Base-by-base conservation (phyloP, 495 filamentous ascomycete genomes). In the Aspergillus biplanus region DNA sequence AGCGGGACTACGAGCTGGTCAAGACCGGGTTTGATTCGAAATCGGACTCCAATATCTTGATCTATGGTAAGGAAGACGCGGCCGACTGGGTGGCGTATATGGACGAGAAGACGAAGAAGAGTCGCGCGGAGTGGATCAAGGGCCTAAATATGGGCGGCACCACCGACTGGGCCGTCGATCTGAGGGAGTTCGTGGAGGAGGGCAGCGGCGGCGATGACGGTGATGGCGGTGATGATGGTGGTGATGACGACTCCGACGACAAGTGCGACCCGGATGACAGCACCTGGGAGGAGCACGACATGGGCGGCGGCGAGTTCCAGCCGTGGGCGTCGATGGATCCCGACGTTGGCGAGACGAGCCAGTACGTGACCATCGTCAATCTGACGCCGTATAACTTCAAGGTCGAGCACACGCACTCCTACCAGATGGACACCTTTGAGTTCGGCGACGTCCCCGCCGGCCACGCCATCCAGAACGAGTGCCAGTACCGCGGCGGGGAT, bases 61-160 rank as follows among this genome's bases (percentile, higher is more conserved):
- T 80, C 6, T 82, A 77, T 55, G 63, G n/a, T n/a, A n/a, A n/a
- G n/a, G n/a, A n/a, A n/a, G n/a, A 77, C 55, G 47, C 67, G 11
- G 74, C 67, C 9, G 59, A 79, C 5, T 80, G 75, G 75, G 77
- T 80, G 4, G 66, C 68, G 3, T 82, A 73, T 54, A 82, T 81
- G 78, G 56, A 62, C 52, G 32, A 64, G 18, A 39, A 52, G 7
- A 74, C 37, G 53, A 76, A 74, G 66, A n/a, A 11, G 0, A 21
- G 2, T 1, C 69, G 69, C 9, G 16, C 33, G 0, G 12, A 27
- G 0, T 32, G 57, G 4, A 80, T 75, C 52, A 34, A 60, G 44
- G 27, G 6, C 2, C 48, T 59, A 12, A 67, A 71, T 33, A 68
- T 81, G 32, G 67, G 21, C 11, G 78, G 78, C 6, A 75, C 66